Evolutionary conservation across 495 filamentous ascomycete species (phyloP).

Genomic region (Extremus antarcticus): DNA sequence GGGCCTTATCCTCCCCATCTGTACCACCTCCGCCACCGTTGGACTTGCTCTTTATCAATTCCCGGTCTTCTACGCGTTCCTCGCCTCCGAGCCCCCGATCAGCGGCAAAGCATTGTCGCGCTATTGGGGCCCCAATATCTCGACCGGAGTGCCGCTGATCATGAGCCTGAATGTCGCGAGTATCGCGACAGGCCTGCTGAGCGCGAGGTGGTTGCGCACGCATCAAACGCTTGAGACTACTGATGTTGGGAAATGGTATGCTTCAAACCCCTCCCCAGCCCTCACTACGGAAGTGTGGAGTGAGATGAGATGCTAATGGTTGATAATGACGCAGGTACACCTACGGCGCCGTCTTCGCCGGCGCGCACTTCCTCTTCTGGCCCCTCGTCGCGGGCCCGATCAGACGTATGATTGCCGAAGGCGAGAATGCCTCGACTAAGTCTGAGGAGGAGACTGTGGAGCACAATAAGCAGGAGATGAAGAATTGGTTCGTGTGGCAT

Average conservation of each 20-base stretch:
- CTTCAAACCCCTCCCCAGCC: background rate
- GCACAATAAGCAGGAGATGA: conserved; percentile 29
- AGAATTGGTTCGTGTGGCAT: conserved; percentile 14
- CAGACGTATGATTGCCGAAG: conserved; percentile 13
- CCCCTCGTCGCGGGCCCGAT: conserved; percentile 10
- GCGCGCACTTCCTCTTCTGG: conserved; percentile 13
- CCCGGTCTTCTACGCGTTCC: conserved; percentile 13
- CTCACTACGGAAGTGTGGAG: background rate
- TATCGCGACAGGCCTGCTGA: conserved; percentile 8
- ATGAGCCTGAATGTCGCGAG: conserved; percentile 1
- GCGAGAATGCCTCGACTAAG: conserved; percentile 4
- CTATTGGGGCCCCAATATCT: conserved; percentile 10
- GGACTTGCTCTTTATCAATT: conserved; percentile 18
- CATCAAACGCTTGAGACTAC: conserved; percentile 18
- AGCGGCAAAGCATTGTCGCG: conserved; percentile 10
- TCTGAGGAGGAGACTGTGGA: conserved; percentile 18
- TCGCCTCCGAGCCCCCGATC: conserved; percentile 3
- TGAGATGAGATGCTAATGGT: background rate
- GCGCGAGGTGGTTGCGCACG: conserved; percentile 8
- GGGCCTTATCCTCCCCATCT: conserved; percentile 18
- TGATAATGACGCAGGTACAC: background rate
- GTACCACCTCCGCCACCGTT: conserved; percentile 14
- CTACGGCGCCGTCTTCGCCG: conserved; percentile 10
- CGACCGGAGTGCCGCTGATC: conserved; percentile 2
- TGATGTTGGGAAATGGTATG: conserved; percentile 12